Base-by-base conservation (phyloP, 208 protist genomes). In the Blastocrithidia nonstop region DNA sequence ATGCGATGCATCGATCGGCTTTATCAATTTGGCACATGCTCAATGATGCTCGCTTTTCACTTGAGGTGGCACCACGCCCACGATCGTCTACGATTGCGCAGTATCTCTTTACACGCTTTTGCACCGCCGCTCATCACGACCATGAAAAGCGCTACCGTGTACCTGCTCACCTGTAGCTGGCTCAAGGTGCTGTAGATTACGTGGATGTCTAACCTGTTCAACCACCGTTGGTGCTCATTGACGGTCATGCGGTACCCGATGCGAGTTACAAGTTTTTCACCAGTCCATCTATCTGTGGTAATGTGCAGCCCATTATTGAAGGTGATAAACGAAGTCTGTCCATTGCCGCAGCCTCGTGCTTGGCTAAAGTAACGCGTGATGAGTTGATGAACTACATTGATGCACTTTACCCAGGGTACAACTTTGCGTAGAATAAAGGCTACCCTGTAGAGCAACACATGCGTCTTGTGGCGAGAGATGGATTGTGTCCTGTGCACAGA, bases 391-490 rank as follows among this genome's bases (percentile, higher is more conserved):
- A 67, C 23, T 81, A 83, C 45, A 47, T 91, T 16, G 65, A 71
- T 19, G 60, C 27, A 9, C 57, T 86, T 27, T 91, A 87, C 61
- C 81, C 86, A 0, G 69, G 29, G 35, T 94, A 91, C 54, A 56
- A 65, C 44, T 87, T 94, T 42, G 62, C 32, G 6, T 70, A 73
- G 23, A 84, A 94, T 57, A 87, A 88, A 36, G 80, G 80, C 2
- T 94, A 94, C 60, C 80, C 78, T 5, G 81, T 89, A 36, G 82
- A 89, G 51, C 50, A 72, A 24, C 86, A 94, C 73, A 88, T 88
- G 73, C 65, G 76, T 50, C 50, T 54, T 27, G 66, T 94, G 0
- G 47, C 56, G 16, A 50, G 54, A 16, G 54, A 90, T 25, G 86
- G 86, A 1, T 45, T 91, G 5, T 76, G 58, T 16, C 63, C 79